Base-by-base conservation (phyloP, 768 basidiomycete species). In the Boletus subparvulus region DNA sequence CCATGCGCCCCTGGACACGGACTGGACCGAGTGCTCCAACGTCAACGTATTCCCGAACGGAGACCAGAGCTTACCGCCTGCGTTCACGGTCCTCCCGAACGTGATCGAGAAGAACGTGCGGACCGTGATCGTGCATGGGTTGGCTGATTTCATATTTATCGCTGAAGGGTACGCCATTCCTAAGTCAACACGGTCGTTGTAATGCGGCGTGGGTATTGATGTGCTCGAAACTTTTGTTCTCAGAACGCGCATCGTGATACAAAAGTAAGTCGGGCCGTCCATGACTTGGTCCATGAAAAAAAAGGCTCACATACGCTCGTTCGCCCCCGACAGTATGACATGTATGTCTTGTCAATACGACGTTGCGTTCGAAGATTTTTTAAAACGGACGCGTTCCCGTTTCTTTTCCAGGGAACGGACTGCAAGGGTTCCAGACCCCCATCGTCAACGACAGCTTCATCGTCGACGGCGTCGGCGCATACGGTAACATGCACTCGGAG, bases 61-160 rank as follows among this genome's bases (percentile, higher is more conserved):
- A 13, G 89, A 90, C 65, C 65, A 55, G 11, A 88, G 86, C 57
- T 71, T 80, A 3, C 87, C 87, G 0, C 78, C 87, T 9, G 79
- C 81, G 0, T 77, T 89, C 50, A 82, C 77, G 6, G 86, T 90
- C 2, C 75, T 91, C 4, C 87, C 89, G 6, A 84, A 76, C 58
- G 87, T 88, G 52, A 90, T 92, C 52, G 86, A 89, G 71, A 89
- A 88, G 77, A 89, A 77, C 68, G 73, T 81, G 51, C 76, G 87
- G 49, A 80, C 77, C 3, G 85, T 90, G 14, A 85, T 91, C 52
- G 77, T 83, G 6, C 88, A 92, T 50, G 89, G 89, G 0, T 74
- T 89, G 48, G 86, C 82, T 0, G 89, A 92, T 69, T 91, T 83
- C 63, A 78, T 87, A 54, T 74, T 88, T 35, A 88, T 91, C 48